These are phyloP conservation scores for Phytophthora sansomeana DNA, from an alignment of 352 stramenopile species.

Conservation along the genomic window DNA sequence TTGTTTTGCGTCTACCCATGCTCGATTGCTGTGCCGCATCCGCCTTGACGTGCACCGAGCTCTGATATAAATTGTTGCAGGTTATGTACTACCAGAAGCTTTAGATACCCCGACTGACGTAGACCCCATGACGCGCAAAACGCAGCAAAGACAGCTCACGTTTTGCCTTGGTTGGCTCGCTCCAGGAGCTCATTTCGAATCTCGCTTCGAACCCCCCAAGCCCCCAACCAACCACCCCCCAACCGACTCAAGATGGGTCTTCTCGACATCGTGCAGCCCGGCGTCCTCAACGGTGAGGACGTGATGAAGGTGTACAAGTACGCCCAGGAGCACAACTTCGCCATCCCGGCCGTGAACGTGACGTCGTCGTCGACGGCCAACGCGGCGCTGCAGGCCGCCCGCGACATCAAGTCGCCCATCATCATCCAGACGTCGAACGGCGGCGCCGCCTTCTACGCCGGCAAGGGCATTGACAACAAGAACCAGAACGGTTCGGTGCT, in stretches of 20 bases:
- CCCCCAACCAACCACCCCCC: not conserved
- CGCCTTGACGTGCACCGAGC: too few relatives aligned
- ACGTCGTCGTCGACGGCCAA: constrained; percentile 97
- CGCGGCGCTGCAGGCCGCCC: constrained; percentile 96
- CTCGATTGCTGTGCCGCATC: not conserved
- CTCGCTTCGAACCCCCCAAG: constrained; percentile 39
- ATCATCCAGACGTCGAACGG: constrained; percentile 99
- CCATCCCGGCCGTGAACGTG: constrained; percentile 98
- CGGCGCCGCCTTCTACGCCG: constrained; percentile 96
- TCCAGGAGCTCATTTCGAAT: constrained; percentile 43
- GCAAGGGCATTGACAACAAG: constrained; percentile 97
- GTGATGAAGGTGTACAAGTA: constrained; percentile 93
- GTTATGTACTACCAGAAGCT: too few relatives aligned
- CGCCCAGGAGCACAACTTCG: constrained; percentile 95
- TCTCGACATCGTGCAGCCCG: constrained; percentile 83
- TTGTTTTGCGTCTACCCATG: not conserved
- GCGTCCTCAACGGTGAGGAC: constrained; percentile 90
- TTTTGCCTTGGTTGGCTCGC: too few relatives aligned
- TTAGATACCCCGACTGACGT: too few relatives aligned
- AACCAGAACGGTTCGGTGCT: constrained; percentile 84
- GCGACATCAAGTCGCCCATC: constrained; percentile 96
- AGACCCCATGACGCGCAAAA: too few relatives aligned
- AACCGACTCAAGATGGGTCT: constrained; percentile 72
- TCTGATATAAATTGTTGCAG: too few relatives aligned
- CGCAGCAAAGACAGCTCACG: too few relatives aligned